phyloP scores from a whole-genome alignment of 148 eudicot species.

The Chenopodium suecicum region DNA sequence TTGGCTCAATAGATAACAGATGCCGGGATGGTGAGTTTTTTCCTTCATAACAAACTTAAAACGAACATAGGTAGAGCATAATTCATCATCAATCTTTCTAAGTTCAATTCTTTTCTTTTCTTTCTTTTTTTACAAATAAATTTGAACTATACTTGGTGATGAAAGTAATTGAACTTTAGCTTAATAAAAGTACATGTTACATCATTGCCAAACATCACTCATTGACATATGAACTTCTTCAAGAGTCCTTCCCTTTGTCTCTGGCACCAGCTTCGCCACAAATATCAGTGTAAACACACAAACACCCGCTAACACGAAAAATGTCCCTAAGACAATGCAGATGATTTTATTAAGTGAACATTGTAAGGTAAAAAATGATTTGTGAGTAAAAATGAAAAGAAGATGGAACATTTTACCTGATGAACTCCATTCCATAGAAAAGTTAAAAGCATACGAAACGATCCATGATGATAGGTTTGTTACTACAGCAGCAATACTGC shows the following conservation, averaged over 20 bases:
- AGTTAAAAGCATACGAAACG: slow-evolving; percentile 33
- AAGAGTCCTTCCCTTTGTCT: slow-evolving; percentile 39
- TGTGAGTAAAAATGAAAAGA: not conserved
- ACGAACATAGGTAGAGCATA: too few relatives aligned
- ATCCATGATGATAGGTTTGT: slow-evolving; percentile 11
- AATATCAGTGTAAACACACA: slow-evolving; percentile 27
- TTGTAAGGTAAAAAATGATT: not conserved
- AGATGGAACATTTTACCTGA: slow-evolving; percentile 26
- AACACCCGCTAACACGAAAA: slow-evolving; percentile 29
- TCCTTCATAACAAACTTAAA: too few relatives aligned
- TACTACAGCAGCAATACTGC: slow-evolving; percentile 23
- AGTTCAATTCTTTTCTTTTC: too few relatives aligned
- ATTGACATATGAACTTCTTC: slow-evolving; percentile 37
- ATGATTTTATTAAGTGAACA: not conserved
- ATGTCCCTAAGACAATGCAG: slow-evolving; percentile 18
- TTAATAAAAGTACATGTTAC: not conserved
- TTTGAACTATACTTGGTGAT: not conserved
- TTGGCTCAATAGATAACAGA: too few relatives aligned
- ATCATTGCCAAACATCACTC: slow-evolving; percentile 28
- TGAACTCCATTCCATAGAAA: slow-evolving; percentile 36
- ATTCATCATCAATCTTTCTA: too few relatives aligned
- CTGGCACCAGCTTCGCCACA: slow-evolving; percentile 37
- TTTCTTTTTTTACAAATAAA: too few relatives aligned
- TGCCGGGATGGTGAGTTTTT: too few relatives aligned
- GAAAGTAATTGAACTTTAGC: not conserved